phyloP scores from a whole-genome alignment of 225 moss, liverwort and hornwort genomes.

The Polytrichum commune region DNA sequence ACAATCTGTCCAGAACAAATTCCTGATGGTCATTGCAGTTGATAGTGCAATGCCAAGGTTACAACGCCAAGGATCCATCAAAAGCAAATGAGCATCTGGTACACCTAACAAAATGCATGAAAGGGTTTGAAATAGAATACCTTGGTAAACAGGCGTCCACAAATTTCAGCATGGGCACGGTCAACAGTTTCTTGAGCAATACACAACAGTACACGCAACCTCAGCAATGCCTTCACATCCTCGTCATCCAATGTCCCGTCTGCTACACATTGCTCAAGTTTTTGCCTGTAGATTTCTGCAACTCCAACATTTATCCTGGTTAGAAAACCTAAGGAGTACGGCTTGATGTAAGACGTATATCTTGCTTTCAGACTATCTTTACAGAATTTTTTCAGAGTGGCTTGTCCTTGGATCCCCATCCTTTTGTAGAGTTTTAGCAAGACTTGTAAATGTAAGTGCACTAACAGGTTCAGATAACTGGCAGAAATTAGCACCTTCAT shows the following conservation, averaged over 20 bases:
- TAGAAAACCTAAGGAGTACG: too few relatives aligned
- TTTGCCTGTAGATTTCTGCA: conserved; percentile 96
- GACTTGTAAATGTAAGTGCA: too few relatives aligned
- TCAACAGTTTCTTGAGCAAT: conserved; percentile 83
- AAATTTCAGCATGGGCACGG: conserved; percentile 74
- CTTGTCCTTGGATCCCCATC: too few relatives aligned
- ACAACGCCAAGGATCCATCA: too few relatives aligned
- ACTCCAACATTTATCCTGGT: neutral
- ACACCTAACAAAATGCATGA: too few relatives aligned
- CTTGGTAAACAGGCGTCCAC: conserved; percentile 90
- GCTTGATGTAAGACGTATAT: too few relatives aligned
- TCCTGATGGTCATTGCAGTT: too few relatives aligned
- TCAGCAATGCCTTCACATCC: conserved; percentile 75
- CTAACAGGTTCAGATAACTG: neutral
- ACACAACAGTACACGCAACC: conserved; percentile 87
- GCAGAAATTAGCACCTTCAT: conserved; percentile 55
- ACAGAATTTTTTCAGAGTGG: too few relatives aligned
- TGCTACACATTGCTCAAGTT: conserved; percentile 91
- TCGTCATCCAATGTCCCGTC: conserved; percentile 88
- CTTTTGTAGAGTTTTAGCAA: too few relatives aligned
- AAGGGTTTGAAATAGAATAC: conserved; percentile 17
- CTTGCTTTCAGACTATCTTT: too few relatives aligned
- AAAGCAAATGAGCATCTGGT: too few relatives aligned
- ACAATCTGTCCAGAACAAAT: neutral
- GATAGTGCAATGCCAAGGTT: too few relatives aligned